These are phyloP conservation scores for Mycosphaerella sp. DNA, from an alignment of 2,329 filamentous ascomycete species.

Conservation along the genomic window DNA sequence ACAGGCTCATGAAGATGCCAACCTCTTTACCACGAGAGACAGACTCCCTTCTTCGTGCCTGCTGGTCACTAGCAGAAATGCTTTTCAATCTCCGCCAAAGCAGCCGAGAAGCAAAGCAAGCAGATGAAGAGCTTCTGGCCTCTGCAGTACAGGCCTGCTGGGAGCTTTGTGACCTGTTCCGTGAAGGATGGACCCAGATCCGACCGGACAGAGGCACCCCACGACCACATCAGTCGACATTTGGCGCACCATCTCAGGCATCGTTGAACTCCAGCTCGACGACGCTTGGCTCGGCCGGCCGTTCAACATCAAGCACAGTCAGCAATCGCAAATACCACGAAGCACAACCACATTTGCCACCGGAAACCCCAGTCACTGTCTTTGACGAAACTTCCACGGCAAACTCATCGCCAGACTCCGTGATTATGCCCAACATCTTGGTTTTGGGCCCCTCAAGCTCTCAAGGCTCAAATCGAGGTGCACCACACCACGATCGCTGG, in stretches of 20 bases:
- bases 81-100: conserved; percentile 85
- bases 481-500: conserved; percentile 62
- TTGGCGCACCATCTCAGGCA: conserved; percentile 42
- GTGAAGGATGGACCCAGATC: conserved; percentile 84
- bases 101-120: conserved; percentile 61
- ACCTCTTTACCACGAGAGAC: conserved; percentile 72
- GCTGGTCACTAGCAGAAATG: conserved; percentile 88
- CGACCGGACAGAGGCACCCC: conserved; percentile 81
- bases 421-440: conserved; percentile 75
- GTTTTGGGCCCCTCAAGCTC: conserved; percentile 65
- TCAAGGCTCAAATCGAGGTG: conserved; percentile 31
- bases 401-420: conserved; percentile 68
- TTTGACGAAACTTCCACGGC: conserved; percentile 75
- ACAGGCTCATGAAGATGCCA: conserved; percentile 92
- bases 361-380: conserved; percentile 90
- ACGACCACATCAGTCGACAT: conserved; percentile 69
- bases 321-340: conserved; percentile 42
- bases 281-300: conserved; percentile 22
- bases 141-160: conserved; percentile 90
- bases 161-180: conserved; percentile 89
- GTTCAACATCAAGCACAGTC: conserved; percentile 43
- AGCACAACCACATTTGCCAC: conserved; percentile 43
- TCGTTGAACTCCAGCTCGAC: conserved; percentile 21
- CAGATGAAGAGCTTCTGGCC: conserved; percentile 77
- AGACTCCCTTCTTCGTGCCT: conserved; percentile 74